phyloP scores from a whole-genome alignment of 805 yeast species.

The Candida caryicola region DNA sequence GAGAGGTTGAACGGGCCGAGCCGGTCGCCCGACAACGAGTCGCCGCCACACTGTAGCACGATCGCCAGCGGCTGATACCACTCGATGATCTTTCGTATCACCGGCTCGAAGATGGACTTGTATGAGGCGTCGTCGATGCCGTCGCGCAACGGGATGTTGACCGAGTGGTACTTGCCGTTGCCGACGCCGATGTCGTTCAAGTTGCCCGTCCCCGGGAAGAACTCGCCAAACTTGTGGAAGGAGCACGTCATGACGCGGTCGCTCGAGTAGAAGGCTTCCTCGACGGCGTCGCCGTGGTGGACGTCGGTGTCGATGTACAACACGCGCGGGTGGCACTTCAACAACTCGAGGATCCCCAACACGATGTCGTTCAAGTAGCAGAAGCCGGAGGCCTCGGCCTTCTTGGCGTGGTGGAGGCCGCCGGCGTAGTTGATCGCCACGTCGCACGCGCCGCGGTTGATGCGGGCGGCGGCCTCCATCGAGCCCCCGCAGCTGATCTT shows the following conservation, averaged over 20 bases:
- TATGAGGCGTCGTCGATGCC: conserved; percentile 28
- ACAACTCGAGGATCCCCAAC: conserved; percentile 25
- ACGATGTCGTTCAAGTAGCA: conserved; percentile 28
- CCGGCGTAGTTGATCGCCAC: conserved; percentile 28
- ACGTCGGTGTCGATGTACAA: conserved; percentile 28
- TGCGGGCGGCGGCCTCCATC: conserved; percentile 28
- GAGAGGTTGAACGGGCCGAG: conserved; percentile 28
- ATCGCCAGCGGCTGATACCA: conserved; percentile 30
- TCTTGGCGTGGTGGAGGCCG: conserved; percentile 28
- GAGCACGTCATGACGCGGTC: conserved; percentile 29
- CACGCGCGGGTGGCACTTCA: conserved; percentile 25
- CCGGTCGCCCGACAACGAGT: conserved; percentile 26
- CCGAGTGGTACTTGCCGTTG: conserved; percentile 26
- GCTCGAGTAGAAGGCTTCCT: conserved; percentile 26
- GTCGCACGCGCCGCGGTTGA: conserved; percentile 25
- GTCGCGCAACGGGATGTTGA: conserved; percentile 26
- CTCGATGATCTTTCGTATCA: conserved; percentile 23
- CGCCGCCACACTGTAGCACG: conserved; percentile 28
- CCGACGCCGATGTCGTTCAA: conserved; percentile 27
- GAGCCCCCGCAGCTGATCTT: conserved; percentile 26
- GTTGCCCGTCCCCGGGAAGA: conserved; percentile 30
- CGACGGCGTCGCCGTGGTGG: conserved; percentile 29
- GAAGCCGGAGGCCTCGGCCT: conserved; percentile 26
- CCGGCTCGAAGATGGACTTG: conserved; percentile 27
- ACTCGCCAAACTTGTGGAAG: conserved; percentile 28